These are phyloP conservation scores for Kodamaea fukazawae DNA, from an alignment of 805 yeast species.

Conservation along the genomic window DNA sequence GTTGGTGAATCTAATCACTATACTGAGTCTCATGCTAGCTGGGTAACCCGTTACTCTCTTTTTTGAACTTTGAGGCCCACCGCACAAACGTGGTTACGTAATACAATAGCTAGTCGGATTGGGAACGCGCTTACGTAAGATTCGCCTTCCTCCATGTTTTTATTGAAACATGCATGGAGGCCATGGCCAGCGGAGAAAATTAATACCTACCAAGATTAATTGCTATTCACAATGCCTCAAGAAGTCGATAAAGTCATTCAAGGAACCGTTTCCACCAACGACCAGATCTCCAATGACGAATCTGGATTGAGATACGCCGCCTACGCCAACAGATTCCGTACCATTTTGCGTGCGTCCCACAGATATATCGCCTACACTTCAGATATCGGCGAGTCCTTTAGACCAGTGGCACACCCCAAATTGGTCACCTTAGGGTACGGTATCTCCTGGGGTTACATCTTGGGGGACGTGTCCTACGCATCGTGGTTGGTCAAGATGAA, in stretches of 20 bases:
- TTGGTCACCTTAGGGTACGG: conserved; percentile 68
- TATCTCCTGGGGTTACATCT: conserved; percentile 69
- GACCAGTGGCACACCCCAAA: conserved; percentile 73
- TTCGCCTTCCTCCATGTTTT: no score
- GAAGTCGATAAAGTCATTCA: conserved; percentile 6
- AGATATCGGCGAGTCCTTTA: conserved; percentile 81
- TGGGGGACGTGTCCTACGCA: conserved; percentile 73
- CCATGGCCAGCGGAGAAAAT: background rate
- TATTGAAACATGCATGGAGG: background rate
- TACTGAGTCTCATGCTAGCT: conserved; percentile 20
- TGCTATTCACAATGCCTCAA: conserved; percentile 1
- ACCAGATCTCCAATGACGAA: conserved; percentile 10
- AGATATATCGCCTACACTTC: conserved; percentile 84
- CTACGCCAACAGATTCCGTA: conserved; percentile 71
- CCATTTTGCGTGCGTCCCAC: conserved; percentile 69
- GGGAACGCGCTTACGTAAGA: no score
- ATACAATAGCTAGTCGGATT: no score
- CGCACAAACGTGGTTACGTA: no score
- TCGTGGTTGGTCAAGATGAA: conserved; percentile 69
- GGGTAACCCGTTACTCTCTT: no score
- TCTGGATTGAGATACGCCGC: conserved; percentile 69
- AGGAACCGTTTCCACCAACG: conserved; percentile 1
- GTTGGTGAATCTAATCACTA: conserved; percentile 31
- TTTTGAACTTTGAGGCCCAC: no score
- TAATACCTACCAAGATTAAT: background rate